A percentile compares a stretch with the other conserved stretches of the same genome.
Conservation (phyloP, 345 rosid species). For the Alliaria petiolata region DNA sequence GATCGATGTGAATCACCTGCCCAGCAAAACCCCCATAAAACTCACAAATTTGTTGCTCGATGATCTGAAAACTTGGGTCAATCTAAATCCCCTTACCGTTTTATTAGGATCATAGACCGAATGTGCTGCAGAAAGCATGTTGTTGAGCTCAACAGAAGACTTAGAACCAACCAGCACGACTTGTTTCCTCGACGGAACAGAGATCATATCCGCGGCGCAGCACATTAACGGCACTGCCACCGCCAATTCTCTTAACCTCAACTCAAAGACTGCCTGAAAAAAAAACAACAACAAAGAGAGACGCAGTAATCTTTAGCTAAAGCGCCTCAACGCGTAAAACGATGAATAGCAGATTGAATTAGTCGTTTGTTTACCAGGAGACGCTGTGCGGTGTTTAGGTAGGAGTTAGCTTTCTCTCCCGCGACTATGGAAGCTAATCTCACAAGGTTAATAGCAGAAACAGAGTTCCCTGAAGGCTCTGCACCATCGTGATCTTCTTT, state of each 20-base stretch:
- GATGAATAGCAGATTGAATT: neutral
- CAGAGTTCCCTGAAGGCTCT: conserved; percentile 95
- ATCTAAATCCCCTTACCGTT: conserved; percentile 41
- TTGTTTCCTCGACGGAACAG: conserved; percentile 56
- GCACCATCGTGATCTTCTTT: conserved; percentile 99
- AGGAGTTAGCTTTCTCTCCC: conserved; percentile 49
- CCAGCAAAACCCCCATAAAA: neutral
- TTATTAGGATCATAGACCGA: conserved; percentile 68
- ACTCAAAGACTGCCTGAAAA: conserved; percentile 79
- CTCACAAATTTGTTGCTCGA: neutral
- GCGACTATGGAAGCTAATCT: conserved; percentile 70
- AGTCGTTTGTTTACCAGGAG: conserved; percentile 50
- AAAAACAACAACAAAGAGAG: neutral
- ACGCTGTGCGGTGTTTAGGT: conserved; percentile 65
- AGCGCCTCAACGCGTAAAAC: neutral
- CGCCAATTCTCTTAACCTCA: conserved; percentile 70
- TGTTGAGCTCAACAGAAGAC: conserved; percentile 44
- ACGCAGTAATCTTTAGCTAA: neutral
- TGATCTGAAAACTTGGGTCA: neutral
- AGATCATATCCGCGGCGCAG: conserved; percentile 73
- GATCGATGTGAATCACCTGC: conserved; percentile 85
- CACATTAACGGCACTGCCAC: conserved; percentile 94
- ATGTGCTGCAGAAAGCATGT: conserved; percentile 77
- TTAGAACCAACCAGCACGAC: conserved; percentile 66
- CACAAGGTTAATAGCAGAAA: conserved; percentile 76